Evolutionary conservation across 352 stramenopile genomes (phyloP), one percentile per base, ranked within the genome.

Genomic region (Vaucheria bursata): DNA sequence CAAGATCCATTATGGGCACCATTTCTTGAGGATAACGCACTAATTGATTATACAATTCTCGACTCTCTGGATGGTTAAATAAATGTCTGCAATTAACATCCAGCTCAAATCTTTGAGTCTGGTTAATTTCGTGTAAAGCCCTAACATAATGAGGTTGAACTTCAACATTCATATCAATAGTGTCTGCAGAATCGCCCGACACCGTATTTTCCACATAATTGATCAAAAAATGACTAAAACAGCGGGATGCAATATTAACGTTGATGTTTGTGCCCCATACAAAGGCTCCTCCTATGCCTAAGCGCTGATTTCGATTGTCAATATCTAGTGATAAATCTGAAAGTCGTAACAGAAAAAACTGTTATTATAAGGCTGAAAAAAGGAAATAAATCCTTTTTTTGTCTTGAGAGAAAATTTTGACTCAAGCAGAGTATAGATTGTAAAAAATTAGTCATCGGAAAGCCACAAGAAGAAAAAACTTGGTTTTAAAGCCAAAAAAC

Each of bases 1-100:
- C 89, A 84, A 97, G 90, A 87, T 99, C 95, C 83, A 99, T 90
- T 52, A 98, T 91, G 0, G 92, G 92, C 66, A 99, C 94, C 29
- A 98, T 90, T 81, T 94, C 89, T 78, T 95, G 89, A 1, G 92
- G 96, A 85, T 98, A 99, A 39, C 96, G 87, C 32, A 98, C 84
- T 33, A 99, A 87, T 87, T 98, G 94, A 78, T 95, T 90, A 85
- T 99, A 99, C 25, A 99, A 80, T 70, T 91, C 89, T 79, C 93
- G 85, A 0, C 85, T 88, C 59, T 87, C 83, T 0, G 69, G 49
- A 73, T 91, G 93, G 75, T 93, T 87, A 59, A 90, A 83, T 71
- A 97, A 79, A 64, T 97, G 91, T 77, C 93, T 88, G 71, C 90
- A 95, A 82, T 97, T 90, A 5, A 97, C 84, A 84, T 96, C 92